Percentiles rank a stretch among this genome's conserved stretches.
phyloP scores from a whole-genome alignment of 2,329 filamentous ascomycete species.

The Cladosporium sp. region DNA sequence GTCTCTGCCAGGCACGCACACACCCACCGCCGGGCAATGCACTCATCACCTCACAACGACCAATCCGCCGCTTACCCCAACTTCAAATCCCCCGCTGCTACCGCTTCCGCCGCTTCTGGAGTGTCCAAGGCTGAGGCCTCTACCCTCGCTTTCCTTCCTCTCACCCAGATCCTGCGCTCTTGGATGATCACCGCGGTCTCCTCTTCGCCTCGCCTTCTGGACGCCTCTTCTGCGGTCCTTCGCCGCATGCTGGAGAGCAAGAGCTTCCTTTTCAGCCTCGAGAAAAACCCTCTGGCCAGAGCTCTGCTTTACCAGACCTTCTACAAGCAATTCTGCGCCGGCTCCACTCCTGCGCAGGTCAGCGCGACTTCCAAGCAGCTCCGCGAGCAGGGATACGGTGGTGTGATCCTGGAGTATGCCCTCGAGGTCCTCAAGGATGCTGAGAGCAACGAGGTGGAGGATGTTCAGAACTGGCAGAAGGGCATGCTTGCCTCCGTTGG shows the following conservation, averaged over 20 bases:
- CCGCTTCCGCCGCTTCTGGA: background rate
- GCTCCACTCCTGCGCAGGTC: slow-evolving; percentile 67
- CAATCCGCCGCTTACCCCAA: slow-evolving; percentile 10
- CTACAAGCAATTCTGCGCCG: slow-evolving; percentile 87
- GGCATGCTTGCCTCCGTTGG: slow-evolving; percentile 70
- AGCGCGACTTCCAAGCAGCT: slow-evolving; percentile 58
- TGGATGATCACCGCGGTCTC: slow-evolving; percentile 66
- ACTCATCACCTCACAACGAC: slow-evolving; percentile 12
- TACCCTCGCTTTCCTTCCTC: slow-evolving; percentile 61
- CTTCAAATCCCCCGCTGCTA: slow-evolving; percentile 9
- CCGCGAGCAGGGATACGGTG: slow-evolving; percentile 71
- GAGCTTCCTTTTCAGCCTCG: slow-evolving; percentile 63
- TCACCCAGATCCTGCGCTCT: slow-evolving; percentile 63
- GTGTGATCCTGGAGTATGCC: slow-evolving; percentile 80
- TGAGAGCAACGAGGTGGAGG: slow-evolving; percentile 50
- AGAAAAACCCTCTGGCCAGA: slow-evolving; percentile 67
- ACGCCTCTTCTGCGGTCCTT: slow-evolving; percentile 65
- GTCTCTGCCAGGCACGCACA: slow-evolving; percentile 5
- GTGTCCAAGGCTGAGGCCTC: slow-evolving; percentile 16
- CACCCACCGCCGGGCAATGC: slow-evolving; percentile 9
- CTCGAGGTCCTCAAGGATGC: slow-evolving; percentile 65
- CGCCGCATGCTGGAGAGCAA: slow-evolving; percentile 64
- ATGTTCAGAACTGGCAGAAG: slow-evolving; percentile 66
- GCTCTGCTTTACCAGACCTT: slow-evolving; percentile 74
- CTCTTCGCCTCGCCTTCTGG: slow-evolving; percentile 63